These are phyloP conservation scores for Candida sp. DNA, from an alignment of 1,139 yeast species.

Conservation along the genomic window DNA sequence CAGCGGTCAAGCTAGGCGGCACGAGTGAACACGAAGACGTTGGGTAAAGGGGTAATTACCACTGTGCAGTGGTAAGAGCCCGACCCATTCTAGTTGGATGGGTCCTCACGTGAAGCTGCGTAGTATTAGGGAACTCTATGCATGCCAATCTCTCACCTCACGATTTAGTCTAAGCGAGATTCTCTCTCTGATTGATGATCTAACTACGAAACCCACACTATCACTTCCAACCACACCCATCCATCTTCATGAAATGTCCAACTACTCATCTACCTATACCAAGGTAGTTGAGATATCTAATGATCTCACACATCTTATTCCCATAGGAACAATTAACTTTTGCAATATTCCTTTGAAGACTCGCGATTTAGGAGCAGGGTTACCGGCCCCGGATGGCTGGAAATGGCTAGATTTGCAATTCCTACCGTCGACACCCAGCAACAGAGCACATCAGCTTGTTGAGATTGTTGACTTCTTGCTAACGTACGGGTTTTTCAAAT, in stretches of 20 bases:
- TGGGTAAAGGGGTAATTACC: no score
- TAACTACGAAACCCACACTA: not conserved
- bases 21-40: no score
- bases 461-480: slow-evolving; percentile 44
- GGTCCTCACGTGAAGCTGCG: no score
- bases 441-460: slow-evolving; percentile 16
- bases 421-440: slow-evolving; percentile 13
- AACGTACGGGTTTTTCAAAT: slow-evolving; percentile 39
- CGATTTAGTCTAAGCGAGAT: no score
- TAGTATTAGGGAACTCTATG: no score
- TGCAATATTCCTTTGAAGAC: slow-evolving; percentile 37
- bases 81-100: no score
- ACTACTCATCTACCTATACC: slow-evolving; percentile 7
- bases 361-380: slow-evolving; percentile 36
- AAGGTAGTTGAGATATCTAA: slow-evolving; percentile 36
- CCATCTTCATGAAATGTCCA: slow-evolving; percentile 3
- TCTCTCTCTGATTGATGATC: not conserved
- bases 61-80: no score
- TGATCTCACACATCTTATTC: slow-evolving; percentile 39
- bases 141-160: no score
- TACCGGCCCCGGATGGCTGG: slow-evolving; percentile 35
- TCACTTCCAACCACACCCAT: not conserved
- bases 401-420: slow-evolving; percentile 51
- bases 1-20: no score
- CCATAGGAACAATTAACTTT: slow-evolving; percentile 53